Evolutionary conservation across 208 protist genomes (phyloP), one percentile per base, ranked within the genome.

Genomic region (Trypanosoma theileri): DNA sequence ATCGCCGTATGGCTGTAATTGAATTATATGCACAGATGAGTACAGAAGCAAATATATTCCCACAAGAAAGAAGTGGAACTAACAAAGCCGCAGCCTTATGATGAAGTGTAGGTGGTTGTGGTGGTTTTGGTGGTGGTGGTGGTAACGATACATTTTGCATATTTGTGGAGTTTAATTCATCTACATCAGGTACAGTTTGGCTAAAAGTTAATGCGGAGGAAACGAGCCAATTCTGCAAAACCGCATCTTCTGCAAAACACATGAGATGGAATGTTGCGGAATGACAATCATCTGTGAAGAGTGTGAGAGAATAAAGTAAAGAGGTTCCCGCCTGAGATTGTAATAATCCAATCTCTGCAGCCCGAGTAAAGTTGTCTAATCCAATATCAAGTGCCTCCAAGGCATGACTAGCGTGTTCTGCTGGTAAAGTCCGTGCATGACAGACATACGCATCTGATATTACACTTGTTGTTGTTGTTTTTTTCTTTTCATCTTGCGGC

Each of bases 21-120:
- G 77, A 89, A 79, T 95, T 95, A 74, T 94, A 94, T 21, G 82
- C 86, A 75, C 89, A 95, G 26, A 95, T 75, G 57, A 95, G 80
- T 22, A 89, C 73, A 1, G 86, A 95, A 24, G 77, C 78, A 60
- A 89, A 91, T 57, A 91, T 79, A 76, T 95, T 95, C 44, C 89
- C 89, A 22, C 83, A 88, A 78, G 81, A 93, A 35, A 95, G 54
- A 9, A 71, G 58, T 0, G 89, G 89, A 19, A 93, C 77, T 11
- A 95, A 78, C 66, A 93, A 69, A 17, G 82, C 90, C 12, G 84
- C 84, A 21, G 85, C 86, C 69, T 91, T 83, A 71, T 95, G 89
- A 70, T 87, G 82, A 44, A 91, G 68, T 41, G 88, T 82, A 8
- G 1, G 71, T 35, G 84, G 74, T 9, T 75, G 79, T 22, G 89